Conservation (phyloP, 2,329 filamentous ascomycete genomes). For the Mariannaea elegans region DNA sequence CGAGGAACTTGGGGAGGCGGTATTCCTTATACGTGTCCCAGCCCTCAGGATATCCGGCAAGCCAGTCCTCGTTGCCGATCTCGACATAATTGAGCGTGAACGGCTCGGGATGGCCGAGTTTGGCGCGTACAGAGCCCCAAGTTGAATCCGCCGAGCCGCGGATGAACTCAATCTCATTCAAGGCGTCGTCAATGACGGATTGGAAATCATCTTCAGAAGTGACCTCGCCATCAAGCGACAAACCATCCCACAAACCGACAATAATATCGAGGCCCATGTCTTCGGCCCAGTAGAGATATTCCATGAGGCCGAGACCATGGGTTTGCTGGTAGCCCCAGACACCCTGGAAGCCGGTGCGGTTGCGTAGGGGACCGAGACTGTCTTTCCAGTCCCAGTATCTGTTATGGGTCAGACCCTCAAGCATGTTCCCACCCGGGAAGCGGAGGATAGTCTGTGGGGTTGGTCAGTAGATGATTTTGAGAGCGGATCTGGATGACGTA, state of each 20-base stretch:
- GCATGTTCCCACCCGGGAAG: conserved; percentile 72
- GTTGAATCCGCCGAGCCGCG: conserved; percentile 60
- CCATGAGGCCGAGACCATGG: conserved; percentile 68
- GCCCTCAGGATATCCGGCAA: conserved; percentile 57
- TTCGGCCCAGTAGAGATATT: conserved; percentile 69
- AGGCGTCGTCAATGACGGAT: conserved; percentile 65
- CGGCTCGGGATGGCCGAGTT: conserved; percentile 68
- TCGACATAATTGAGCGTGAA: conserved; percentile 70
- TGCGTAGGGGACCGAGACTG: conserved; percentile 61
- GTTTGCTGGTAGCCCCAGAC: conserved; percentile 71
- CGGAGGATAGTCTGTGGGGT: conserved; percentile 61
- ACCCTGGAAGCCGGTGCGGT: conserved; percentile 63
- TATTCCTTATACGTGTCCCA: conserved; percentile 61
- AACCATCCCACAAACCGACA: conserved; percentile 66
- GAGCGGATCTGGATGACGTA: conserved; percentile 32
- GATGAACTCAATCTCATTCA: conserved; percentile 72
- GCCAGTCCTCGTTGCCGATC: conserved; percentile 73
- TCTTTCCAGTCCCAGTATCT: conserved; percentile 63
- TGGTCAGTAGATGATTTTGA: not conserved
- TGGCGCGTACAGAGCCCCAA: conserved; percentile 66
- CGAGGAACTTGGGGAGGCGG: conserved; percentile 67
- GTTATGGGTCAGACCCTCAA: conserved; percentile 56
- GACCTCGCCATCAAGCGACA: conserved; percentile 62
- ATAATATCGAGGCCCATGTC: conserved; percentile 68
- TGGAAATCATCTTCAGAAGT: conserved; percentile 61